Conservation (phyloP, 495 filamentous ascomycete genomes). For the Sordaria brevicollis region DNA sequence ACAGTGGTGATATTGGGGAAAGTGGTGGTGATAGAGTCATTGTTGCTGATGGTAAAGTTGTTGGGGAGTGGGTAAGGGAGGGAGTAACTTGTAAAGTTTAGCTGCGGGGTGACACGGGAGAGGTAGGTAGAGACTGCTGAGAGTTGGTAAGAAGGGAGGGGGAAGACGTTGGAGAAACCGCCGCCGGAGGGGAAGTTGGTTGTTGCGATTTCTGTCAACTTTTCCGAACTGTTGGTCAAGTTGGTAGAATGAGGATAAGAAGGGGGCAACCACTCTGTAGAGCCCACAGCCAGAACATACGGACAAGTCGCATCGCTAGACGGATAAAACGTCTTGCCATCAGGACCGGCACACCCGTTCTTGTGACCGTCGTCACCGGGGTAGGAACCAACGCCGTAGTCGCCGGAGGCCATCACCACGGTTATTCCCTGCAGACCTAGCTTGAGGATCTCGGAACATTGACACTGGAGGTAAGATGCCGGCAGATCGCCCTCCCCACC, state of each 20-base stretch:
- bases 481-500: slow-evolving; percentile 27
- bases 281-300: slow-evolving; percentile 27
- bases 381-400: slow-evolving; percentile 46
- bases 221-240: slow-evolving; percentile 3
- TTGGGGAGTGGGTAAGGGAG: slow-evolving; percentile 10
- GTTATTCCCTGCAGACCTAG: slow-evolving; percentile 54
- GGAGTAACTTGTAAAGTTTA: slow-evolving; percentile 10
- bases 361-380: slow-evolving; percentile 19
- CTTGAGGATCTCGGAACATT: slow-evolving; percentile 46
- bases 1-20: slow-evolving; percentile 29
- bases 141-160: slow-evolving; percentile 47
- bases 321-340: slow-evolving; percentile 12
- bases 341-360: slow-evolving; percentile 10
- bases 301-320: slow-evolving; percentile 23
- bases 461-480: slow-evolving; percentile 24
- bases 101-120: slow-evolving; percentile 22
- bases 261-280: slow-evolving; percentile 9
- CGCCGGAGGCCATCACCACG: slow-evolving; percentile 50
- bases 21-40: too few relatives aligned
- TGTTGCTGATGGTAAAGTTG: not conserved
- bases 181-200: slow-evolving; percentile 46
- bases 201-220: slow-evolving; percentile 31
- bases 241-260: not conserved
- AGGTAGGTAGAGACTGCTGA: slow-evolving; percentile 44
- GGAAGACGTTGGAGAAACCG: slow-evolving; percentile 61